A percentile compares a stretch with the other conserved stretches of the same genome.
Conservation (phyloP, 495 filamentous ascomycete genomes). For the Aspergillus sclerotioniger region DNA sequence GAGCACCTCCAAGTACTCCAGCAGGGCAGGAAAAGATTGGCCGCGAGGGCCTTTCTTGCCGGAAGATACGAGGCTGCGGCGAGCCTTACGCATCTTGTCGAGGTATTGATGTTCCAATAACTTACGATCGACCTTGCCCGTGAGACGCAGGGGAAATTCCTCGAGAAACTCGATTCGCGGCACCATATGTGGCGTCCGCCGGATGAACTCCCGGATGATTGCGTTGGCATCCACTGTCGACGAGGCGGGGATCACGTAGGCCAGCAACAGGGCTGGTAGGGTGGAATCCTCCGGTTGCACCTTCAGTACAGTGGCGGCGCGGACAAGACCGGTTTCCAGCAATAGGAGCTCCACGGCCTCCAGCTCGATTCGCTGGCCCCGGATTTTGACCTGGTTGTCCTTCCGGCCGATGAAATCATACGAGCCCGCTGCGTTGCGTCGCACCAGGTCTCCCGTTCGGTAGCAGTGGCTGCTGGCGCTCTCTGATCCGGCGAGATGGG, state of each 20-base stretch:
- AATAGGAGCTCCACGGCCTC: conserved; percentile 35
- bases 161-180: conserved; percentile 15
- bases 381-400: conserved; percentile 47
- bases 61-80: too few species aligned
- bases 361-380: conserved; percentile 48
- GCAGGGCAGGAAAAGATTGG: neutral
- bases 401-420: conserved; percentile 28
- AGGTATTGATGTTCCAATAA: conserved; percentile 1
- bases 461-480: conserved; percentile 4
- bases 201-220: neutral
- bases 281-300: neutral
- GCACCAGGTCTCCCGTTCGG: conserved; percentile 21
- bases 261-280: conserved; percentile 13
- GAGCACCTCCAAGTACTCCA: neutral
- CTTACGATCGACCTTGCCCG: conserved; percentile 22
- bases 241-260: conserved; percentile 6
- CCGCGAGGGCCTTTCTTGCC: too few species aligned
- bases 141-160: conserved; percentile 14
- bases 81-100: neutral
- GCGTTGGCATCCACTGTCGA: neutral
- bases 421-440: conserved; percentile 21
- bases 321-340: neutral
- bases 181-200: conserved; percentile 14
- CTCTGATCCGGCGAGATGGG: neutral
- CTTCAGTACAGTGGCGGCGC: neutral